phyloP scores from a whole-genome alignment of 2,329 filamentous ascomycete species.

The Elsinoe fawcettii region DNA sequence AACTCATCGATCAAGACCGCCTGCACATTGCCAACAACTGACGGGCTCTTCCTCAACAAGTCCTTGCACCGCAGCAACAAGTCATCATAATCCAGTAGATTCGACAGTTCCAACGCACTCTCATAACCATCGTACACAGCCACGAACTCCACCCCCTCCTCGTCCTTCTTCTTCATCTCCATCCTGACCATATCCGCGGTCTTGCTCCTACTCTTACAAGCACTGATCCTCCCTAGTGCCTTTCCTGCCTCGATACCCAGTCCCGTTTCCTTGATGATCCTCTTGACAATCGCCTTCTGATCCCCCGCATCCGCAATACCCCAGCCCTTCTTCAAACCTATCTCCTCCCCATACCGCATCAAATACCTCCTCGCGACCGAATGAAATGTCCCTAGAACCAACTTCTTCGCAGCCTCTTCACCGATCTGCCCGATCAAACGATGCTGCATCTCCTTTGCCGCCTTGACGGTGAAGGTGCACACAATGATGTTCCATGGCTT shows the following conservation, averaged over 20 bases:
- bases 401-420: constrained; percentile 61
- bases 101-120: constrained; percentile 62
- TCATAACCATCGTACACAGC: constrained; percentile 69
- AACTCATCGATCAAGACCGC: constrained; percentile 94
- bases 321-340: constrained; percentile 76
- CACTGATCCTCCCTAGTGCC: constrained; percentile 67
- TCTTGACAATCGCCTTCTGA: constrained; percentile 67
- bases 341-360: constrained; percentile 71
- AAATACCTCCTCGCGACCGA: constrained; percentile 84
- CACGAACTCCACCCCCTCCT: constrained; percentile 58
- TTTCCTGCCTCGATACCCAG: constrained; percentile 60
- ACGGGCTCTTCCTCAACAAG: constrained; percentile 62
- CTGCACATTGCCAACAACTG: constrained; percentile 82
- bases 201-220: constrained; percentile 51
- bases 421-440: constrained; percentile 77
- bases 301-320: constrained; percentile 84
- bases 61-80: constrained; percentile 76
- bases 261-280: constrained; percentile 63
- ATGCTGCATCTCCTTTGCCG: constrained; percentile 86
- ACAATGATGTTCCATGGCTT: constrained; percentile 84
- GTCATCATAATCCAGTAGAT: constrained; percentile 90
- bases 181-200: constrained; percentile 30
- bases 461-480: constrained; percentile 95
- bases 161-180: constrained; percentile 39
- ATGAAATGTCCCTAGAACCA: constrained; percentile 90